Evolutionary conservation across 2,329 filamentous ascomycete genomes (phyloP), one percentile per base, ranked within the genome.

Genomic region (Fusarium abutilonis): DNA sequence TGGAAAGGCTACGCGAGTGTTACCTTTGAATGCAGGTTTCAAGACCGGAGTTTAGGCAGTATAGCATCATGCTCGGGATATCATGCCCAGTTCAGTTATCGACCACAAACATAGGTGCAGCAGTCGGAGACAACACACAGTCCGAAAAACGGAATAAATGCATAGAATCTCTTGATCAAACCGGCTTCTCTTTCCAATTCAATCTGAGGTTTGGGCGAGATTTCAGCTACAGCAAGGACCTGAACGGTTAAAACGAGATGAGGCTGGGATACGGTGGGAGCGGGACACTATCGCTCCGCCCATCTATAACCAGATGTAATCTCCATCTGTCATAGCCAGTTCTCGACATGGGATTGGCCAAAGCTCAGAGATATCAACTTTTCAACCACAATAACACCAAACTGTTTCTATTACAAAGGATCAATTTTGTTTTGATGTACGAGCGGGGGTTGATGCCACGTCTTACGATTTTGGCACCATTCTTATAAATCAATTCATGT

Each of bases 321-420:
- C 63, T 40, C 26, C 59, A 66, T 68, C 56, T 69, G 67, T 69
- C 67, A 69, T 68, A 63, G 31, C 38, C 42, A 45, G 50, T 36
- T 54, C 41, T 45, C 42, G 39, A 23, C 15, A 49, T 26, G 26
- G 39, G 52, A 69, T 69, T 69, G 67, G 67, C 34, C 42, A 45
- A 46, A 54, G 46, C 53, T 44, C 43, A 57, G 41, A 67, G 66
- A 69, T 69, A 69, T 69, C 66, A 63, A 46, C 46, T 56, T 65
- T 55, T 55, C 38, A 15, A n/a, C 32, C 38, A 56, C 34, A 45
- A 54, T 53, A 46, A 52, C 45, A 50, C 49, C 15, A 47, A 51
- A 47, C 31, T 29, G 41, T 46, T 58, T 36, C 14, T 41, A 42
- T 56, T 44, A 46, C 41, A 41, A 35, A 29, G 4, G 31, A 23